Evolutionary conservation across 768 basidiomycete species (phyloP).

Genomic region (Coprinopsis cinerea): DNA sequence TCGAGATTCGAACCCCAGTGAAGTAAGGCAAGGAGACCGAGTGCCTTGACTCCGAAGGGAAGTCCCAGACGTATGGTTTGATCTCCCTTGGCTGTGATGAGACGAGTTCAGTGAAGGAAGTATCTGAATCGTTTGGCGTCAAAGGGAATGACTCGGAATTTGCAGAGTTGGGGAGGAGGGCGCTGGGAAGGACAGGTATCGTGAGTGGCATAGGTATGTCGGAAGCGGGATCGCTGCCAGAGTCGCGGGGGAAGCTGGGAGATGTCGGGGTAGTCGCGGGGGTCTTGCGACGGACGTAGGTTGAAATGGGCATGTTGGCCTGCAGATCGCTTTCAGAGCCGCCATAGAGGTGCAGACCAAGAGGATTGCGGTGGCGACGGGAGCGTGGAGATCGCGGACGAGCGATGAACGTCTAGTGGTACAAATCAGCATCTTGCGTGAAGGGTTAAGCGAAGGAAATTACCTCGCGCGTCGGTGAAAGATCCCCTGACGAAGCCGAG

Average conservation of each 20-base stretch:
- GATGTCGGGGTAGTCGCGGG: constrained; percentile 69
- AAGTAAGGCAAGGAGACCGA: neutral
- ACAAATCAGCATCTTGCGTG: too few relatives aligned
- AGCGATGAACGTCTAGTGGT: constrained; percentile 30
- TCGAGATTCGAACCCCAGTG: constrained; percentile 11
- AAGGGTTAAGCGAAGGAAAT: neutral
- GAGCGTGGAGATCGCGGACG: constrained; percentile 39
- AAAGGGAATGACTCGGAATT: constrained; percentile 38
- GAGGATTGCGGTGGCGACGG: constrained; percentile 39
- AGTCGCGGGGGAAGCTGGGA: constrained; percentile 51
- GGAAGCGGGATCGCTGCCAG: constrained; percentile 31
- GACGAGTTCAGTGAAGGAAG: constrained; percentile 13
- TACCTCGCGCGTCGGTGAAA: constrained; percentile 9
- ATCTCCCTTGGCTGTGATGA: constrained; percentile 12
- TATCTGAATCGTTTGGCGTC: constrained; percentile 30
- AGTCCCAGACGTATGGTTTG: constrained; percentile 22
- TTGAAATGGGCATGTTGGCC: constrained; percentile 72
- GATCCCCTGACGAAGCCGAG: constrained; percentile 11
- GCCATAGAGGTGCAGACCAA: constrained; percentile 43
- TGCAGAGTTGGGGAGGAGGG: constrained; percentile 41
- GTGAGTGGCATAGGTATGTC: constrained; percentile 44
- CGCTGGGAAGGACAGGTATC: constrained; percentile 56
- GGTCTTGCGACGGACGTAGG: constrained; percentile 74
- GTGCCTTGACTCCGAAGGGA: constrained; percentile 14
- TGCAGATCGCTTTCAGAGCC: constrained; percentile 42